Evolutionary conservation across 2,329 filamentous ascomycete species (phyloP), one percentile per base, ranked within the genome.

Genomic region (Xylariaceae sp.): DNA sequence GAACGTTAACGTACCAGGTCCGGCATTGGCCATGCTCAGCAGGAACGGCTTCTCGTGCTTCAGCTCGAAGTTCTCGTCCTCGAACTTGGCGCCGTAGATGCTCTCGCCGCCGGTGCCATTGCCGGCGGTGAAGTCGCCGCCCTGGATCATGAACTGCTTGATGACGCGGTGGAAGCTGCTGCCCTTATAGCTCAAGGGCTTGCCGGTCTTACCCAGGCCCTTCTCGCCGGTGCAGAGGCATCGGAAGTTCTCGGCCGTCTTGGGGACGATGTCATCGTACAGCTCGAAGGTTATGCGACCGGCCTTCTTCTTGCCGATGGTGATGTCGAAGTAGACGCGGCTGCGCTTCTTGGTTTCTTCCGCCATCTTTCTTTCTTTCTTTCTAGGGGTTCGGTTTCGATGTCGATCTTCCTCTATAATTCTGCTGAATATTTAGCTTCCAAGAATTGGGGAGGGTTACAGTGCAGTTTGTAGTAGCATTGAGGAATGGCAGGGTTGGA

Each of bases 91-190:
- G 59, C 90, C 90, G 61, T 97, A 98, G 65, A 98, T 97, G 49
- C 85, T 92, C 70, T 97, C 92, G 58, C 90, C 90, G 50, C 90
- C 90, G 17, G 90, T 97, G 50, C 90, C 92, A 61, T 97, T 90
- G 61, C 88, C 88, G 39, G 79, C 82, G 34, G 90, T 98, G 64
- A 98, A 98, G 65, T 97, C 92, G 66, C 92, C 90, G 59, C 92
- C 89, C 70, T 96, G 85, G 59, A 96, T 92, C 90, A 98, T 97
- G 68, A 98, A 98, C 57, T 86, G 78, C 74, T 96, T 96, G 71
- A 98, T 98, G 50, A 98, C 85, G 36, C 90, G 85, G 72, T 98
- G 90, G 74, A 98, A 97, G 54, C 70, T 72, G 45, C 86, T 94
- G 53, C 87, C 85, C 73, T 96, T 96, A 78, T 88, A 98, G 71